These are phyloP conservation scores for Candida corydali DNA, from an alignment of 805 yeast species.

Conservation along the genomic window DNA sequence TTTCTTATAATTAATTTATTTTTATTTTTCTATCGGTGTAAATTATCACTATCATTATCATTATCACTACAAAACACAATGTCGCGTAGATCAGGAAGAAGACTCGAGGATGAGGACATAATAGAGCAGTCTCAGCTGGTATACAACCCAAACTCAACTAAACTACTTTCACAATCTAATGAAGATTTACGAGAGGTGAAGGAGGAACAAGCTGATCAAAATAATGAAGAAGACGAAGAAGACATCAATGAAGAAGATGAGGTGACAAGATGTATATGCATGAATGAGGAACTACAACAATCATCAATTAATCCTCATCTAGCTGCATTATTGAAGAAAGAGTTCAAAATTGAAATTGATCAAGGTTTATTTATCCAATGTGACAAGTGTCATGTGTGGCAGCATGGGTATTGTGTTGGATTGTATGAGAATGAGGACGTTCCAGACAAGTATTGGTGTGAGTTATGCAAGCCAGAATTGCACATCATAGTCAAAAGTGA, in stretches of 20 bases:
- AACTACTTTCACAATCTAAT: neutral
- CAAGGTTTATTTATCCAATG: conserved; percentile 75
- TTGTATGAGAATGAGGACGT: conserved; percentile 67
- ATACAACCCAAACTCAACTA: neutral
- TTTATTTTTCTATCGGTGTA: no score
- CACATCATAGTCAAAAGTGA: conserved; percentile 48
- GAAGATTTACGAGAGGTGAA: no score
- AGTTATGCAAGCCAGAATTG: conserved; percentile 78
- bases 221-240: conserved; percentile 14
- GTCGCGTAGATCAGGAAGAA: conserved; percentile 30
- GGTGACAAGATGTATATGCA: conserved; percentile 41
- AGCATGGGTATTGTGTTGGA: conserved; percentile 95
- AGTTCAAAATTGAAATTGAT: conserved; percentile 38
- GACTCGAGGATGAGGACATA: conserved; percentile 6
- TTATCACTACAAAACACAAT: no score
- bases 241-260: conserved; percentile 35
- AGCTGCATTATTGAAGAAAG: conserved; percentile 21
- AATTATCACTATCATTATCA: no score
- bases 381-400: conserved; percentile 94
- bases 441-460: conserved; percentile 96
- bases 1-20: no score
- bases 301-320: conserved; percentile 22
- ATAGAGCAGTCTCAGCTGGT: neutral
- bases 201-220: conserved; percentile 1
- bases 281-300: conserved; percentile 31